Percentiles rank a stretch among this genome's conserved stretches.
phyloP scores from a whole-genome alignment of 352 stramenopile species.

The Discostella stelligera region DNA sequence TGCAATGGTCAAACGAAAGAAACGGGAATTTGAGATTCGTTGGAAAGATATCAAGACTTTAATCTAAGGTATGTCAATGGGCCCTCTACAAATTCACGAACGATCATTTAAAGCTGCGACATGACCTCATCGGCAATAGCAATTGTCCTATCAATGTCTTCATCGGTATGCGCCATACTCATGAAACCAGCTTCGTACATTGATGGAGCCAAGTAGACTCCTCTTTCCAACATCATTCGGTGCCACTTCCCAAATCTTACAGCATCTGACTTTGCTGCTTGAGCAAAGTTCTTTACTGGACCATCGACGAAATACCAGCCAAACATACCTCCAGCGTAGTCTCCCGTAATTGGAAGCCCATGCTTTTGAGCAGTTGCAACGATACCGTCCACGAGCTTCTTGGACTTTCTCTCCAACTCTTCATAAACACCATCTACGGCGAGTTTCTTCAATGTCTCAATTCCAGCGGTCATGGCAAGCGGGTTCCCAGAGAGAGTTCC shows the following conservation, averaged over 20 bases:
- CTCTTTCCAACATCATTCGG: constrained; percentile 86
- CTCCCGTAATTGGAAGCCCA: constrained; percentile 83
- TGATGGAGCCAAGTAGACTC: constrained; percentile 87
- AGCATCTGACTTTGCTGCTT: constrained; percentile 83
- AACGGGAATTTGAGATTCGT: constrained; percentile 14
- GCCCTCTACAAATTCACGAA: not conserved
- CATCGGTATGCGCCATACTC: constrained; percentile 86
- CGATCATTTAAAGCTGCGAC: constrained; percentile 78
- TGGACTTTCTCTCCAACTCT: constrained; percentile 84
- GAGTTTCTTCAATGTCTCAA: constrained; percentile 87
- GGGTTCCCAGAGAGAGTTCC: constrained; percentile 87
- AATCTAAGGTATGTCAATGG: not conserved
- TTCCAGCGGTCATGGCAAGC: constrained; percentile 85
- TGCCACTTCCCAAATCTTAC: constrained; percentile 88
- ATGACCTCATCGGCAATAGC: constrained; percentile 86
- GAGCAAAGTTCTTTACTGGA: constrained; percentile 84
- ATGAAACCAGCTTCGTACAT: constrained; percentile 89
- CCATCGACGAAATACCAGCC: constrained; percentile 87
- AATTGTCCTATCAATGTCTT: constrained; percentile 87
- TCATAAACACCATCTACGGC: constrained; percentile 78
- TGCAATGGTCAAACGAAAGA: constrained; percentile 38
- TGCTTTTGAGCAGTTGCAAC: constrained; percentile 79
- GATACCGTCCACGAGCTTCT: constrained; percentile 84
- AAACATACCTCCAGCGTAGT: constrained; percentile 86
- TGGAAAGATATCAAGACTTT: constrained; percentile 19